Evolutionary conservation across 495 filamentous ascomycete species (phyloP).

Genomic region (Penicillium atrosanguineum): DNA sequence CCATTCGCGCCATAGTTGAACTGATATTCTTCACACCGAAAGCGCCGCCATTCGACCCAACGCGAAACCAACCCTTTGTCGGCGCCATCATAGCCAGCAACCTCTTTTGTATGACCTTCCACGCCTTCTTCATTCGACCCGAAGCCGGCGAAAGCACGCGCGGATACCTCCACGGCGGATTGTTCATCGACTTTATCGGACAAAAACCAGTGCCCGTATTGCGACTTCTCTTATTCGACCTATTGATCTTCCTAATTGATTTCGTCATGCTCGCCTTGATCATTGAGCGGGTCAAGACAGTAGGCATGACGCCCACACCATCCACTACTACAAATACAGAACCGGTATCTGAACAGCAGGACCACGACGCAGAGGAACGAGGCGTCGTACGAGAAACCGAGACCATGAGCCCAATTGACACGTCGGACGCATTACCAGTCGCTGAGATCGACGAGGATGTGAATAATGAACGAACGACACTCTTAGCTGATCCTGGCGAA

Average conservation of each 20-base stretch:
- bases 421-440: not conserved
- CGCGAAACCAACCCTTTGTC: constrained; percentile 61
- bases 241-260: constrained; percentile 64
- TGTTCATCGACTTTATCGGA: constrained; percentile 86
- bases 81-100: constrained; percentile 69
- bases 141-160: constrained; percentile 71
- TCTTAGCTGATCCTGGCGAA: constrained; percentile 44
- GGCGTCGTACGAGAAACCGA: constrained; percentile 56
- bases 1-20: constrained; percentile 68
- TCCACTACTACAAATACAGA: constrained; percentile 5
- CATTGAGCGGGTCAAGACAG: constrained; percentile 62
- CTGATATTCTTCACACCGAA: constrained; percentile 78
- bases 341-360: constrained; percentile 43
- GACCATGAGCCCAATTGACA: constrained; percentile 9
- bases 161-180: constrained; percentile 80
- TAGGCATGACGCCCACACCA: constrained; percentile 17
- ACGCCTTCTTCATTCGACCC: constrained; percentile 60
- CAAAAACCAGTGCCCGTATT: constrained; percentile 70
- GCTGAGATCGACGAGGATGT: constrained; percentile 25
- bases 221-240: constrained; percentile 62
- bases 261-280: constrained; percentile 72
- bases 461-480: constrained; percentile 43
- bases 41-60: constrained; percentile 62
- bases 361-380: constrained; percentile 80
- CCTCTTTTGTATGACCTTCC: constrained; percentile 68